Conservation (phyloP, 2,329 filamentous ascomycete species). For the Hymenoscyphus linearis region DNA sequence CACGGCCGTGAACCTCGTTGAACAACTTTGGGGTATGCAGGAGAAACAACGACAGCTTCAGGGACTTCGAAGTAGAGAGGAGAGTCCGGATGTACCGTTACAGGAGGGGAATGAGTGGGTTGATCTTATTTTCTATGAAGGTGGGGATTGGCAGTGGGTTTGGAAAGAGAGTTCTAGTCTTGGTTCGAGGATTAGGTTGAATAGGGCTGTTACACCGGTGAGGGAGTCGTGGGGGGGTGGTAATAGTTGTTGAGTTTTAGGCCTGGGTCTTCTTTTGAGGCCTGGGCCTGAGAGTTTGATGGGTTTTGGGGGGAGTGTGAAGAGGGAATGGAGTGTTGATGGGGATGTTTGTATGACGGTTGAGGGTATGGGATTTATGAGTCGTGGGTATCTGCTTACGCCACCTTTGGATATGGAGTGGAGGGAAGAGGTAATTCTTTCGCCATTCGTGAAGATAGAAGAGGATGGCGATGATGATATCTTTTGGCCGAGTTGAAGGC, state of each 20-base stretch:
- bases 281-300: neutral
- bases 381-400: too few species aligned
- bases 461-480: too few species aligned
- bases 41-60: slow-evolving; percentile 11
- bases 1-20: slow-evolving; percentile 17
- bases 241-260: neutral
- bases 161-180: slow-evolving; percentile 8
- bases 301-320: neutral
- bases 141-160: slow-evolving; percentile 23
- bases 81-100: slow-evolving; percentile 6
- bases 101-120: slow-evolving; percentile 9
- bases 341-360: too few species aligned
- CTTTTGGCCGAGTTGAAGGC: too few species aligned
- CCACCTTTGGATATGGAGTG: neutral
- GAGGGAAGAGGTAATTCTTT: neutral
- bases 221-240: neutral
- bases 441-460: neutral
- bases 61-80: neutral
- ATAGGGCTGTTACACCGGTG: neutral
- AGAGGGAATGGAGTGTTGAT: too few species aligned
- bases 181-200: neutral
- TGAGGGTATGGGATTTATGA: too few species aligned
- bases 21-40: slow-evolving; percentile 25
- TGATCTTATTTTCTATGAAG: slow-evolving; percentile 21
- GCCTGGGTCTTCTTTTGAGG: neutral